Percentiles rank a stretch among this genome's conserved stretches.
phyloP scores from a whole-genome alignment of 2,329 filamentous ascomycete genomes.

The Dothideomycetidae sp. region DNA sequence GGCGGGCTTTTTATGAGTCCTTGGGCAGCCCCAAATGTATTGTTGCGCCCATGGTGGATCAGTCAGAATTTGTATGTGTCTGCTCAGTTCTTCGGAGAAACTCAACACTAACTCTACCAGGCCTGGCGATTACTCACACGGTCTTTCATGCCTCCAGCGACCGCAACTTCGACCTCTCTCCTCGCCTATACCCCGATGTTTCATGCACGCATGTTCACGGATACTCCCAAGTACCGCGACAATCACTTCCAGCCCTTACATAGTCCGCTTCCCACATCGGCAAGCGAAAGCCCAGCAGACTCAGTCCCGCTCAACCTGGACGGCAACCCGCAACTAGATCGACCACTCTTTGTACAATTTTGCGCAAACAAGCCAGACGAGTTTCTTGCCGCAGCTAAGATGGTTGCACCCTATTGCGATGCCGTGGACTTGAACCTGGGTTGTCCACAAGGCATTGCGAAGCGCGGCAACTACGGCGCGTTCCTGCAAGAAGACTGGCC shows the following conservation, averaged over 20 bases:
- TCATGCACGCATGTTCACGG: slow-evolving; percentile 75
- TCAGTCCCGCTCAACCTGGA: slow-evolving; percentile 49
- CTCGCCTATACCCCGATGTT: slow-evolving; percentile 94
- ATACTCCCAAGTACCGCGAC: slow-evolving; percentile 61
- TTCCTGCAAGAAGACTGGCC: slow-evolving; percentile 90
- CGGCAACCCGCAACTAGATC: slow-evolving; percentile 70
- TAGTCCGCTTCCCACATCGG: slow-evolving; percentile 19
- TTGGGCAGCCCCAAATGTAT: slow-evolving; percentile 84
- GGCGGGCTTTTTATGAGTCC: slow-evolving; percentile 85
- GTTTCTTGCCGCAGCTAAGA: slow-evolving; percentile 61
- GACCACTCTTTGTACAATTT: slow-evolving; percentile 91
- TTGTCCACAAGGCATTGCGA: slow-evolving; percentile 90
- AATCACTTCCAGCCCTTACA: slow-evolving; percentile 61
- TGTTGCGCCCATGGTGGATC: slow-evolving; percentile 94
- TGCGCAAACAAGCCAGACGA: slow-evolving; percentile 79
- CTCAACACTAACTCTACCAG: slow-evolving; percentile 33
- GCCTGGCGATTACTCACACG: slow-evolving; percentile 95
- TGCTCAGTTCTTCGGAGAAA: not conserved
- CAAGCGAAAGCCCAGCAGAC: not conserved
- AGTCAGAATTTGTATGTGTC: slow-evolving; percentile 78
- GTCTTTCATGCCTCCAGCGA: slow-evolving; percentile 62
- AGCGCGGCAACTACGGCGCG: slow-evolving; percentile 78
- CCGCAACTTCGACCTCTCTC: slow-evolving; percentile 44
- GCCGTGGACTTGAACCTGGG: slow-evolving; percentile 91
- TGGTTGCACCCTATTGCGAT: slow-evolving; percentile 77